A percentile compares a stretch with the other conserved stretches of the same genome.
phyloP scores from a whole-genome alignment of 257 asterid species.

The Solanum phureja region DNA sequence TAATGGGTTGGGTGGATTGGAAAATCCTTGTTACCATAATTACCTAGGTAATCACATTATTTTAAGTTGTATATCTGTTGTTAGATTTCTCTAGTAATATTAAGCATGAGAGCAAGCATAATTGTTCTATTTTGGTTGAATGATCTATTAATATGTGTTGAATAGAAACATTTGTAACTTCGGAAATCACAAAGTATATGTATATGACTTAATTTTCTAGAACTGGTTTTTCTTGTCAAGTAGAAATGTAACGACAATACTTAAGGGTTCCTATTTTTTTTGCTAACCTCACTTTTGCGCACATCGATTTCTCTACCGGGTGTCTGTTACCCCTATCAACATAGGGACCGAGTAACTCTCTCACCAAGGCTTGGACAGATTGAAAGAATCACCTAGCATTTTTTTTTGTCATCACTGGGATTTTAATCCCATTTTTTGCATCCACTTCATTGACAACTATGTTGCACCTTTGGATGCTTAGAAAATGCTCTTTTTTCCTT shows the following conservation, averaged over 20 bases:
- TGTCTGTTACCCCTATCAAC: background rate
- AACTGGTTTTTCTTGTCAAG: background rate
- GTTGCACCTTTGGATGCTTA: background rate
- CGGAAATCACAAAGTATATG: background rate
- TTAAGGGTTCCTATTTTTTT: background rate
- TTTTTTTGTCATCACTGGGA: background rate
- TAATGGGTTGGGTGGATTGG: background rate
- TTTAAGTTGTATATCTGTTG: background rate
- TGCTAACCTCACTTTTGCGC: background rate
- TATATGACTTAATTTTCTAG: background rate
- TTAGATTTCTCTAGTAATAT: background rate
- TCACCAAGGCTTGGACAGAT: background rate
- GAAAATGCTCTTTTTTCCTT: background rate
- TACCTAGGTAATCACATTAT: background rate
- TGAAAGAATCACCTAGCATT: background rate
- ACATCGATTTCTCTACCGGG: background rate
- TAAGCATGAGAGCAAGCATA: background rate
- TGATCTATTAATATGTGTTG: background rate
- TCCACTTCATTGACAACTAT: background rate
- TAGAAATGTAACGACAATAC: background rate
- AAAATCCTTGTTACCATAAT: background rate
- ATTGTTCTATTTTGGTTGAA: background rate
- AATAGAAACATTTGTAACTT: background rate
- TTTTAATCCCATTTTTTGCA: background rate
- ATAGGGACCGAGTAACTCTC: background rate